phyloP scores from a whole-genome alignment of 768 basidiomycete species.

The Tylopilus subfusipes region DNA sequence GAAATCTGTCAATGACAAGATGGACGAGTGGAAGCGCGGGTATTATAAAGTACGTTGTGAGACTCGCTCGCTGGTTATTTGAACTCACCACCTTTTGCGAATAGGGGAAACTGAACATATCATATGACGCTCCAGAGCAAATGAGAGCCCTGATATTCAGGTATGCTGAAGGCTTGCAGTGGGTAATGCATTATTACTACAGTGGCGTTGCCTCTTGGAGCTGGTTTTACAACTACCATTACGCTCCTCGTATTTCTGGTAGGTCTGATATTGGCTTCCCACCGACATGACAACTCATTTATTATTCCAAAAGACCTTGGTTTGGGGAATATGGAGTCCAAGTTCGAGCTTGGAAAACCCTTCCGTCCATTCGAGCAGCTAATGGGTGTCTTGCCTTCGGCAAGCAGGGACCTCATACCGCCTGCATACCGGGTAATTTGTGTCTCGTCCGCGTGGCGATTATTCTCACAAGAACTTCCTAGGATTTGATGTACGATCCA shows the following conservation, averaged over 20 bases:
- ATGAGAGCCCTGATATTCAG: conserved; percentile 70
- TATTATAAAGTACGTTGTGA: conserved; percentile 84
- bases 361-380: conserved; percentile 94
- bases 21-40: conserved; percentile 86
- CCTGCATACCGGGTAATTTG: conserved; percentile 69
- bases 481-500: conserved; percentile 88
- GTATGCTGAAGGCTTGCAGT: conserved; percentile 93
- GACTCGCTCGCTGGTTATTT: neutral
- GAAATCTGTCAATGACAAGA: conserved; percentile 68
- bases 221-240: conserved; percentile 99
- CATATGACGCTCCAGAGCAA: conserved; percentile 62
- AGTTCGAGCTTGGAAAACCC: conserved; percentile 82
- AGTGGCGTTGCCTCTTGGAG: conserved; percentile 96
- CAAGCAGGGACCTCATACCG: conserved; percentile 87
- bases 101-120: conserved; percentile 85
- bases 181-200: conserved; percentile 99
- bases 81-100: conserved; percentile 9
- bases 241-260: conserved; percentile 96
- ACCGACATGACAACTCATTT: neutral
- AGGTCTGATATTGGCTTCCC: conserved; percentile 15
- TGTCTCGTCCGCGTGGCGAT: neutral
- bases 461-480: neutral
- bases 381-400: conserved; percentile 95
- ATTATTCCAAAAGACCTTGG: conserved; percentile 42
- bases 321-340: conserved; percentile 77